A percentile compares a stretch with the other conserved stretches of the same genome.
These are phyloP conservation scores for Malus fusca DNA, from an alignment of 306 rosid genomes.

Conservation along the genomic window DNA sequence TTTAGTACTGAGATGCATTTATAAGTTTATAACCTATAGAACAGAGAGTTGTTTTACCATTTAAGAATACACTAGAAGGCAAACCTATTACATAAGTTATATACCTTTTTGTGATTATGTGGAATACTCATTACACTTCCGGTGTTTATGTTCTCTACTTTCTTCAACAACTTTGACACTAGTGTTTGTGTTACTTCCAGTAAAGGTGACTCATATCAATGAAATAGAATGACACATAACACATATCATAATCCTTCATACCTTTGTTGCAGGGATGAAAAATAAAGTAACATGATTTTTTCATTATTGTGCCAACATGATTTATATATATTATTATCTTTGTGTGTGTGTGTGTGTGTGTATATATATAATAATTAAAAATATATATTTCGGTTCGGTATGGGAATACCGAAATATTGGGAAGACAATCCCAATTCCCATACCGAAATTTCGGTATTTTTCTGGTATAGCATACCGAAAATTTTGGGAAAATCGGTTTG, in stretches of 20 bases:
- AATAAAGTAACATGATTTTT: conserved; percentile 14
- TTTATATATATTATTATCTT: no score
- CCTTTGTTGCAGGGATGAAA: conserved; percentile 6
- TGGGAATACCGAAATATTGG: no score
- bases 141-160: conserved; percentile 54
- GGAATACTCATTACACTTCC: conserved; percentile 67
- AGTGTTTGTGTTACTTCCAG: conserved; percentile 58
- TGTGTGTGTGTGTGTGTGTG: no score
- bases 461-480: no score
- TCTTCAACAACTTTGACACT: conserved; percentile 64
- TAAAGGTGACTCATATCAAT: conserved; percentile 53
- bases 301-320: conserved; percentile 13
- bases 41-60: background rate
- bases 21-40: background rate
- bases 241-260: conserved; percentile 3
- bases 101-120: conserved; percentile 75
- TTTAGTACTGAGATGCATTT: background rate
- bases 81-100: conserved; percentile 1
- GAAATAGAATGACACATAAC: conserved; percentile 13
- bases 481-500: no score
- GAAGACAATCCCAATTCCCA: no score
- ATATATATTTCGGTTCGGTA: no score
- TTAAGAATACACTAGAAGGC: background rate
- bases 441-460: no score
- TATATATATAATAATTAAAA: no score